phyloP scores from a whole-genome alignment of 2,329 filamentous ascomycete species.

The Cryphonectria parasitica region DNA sequence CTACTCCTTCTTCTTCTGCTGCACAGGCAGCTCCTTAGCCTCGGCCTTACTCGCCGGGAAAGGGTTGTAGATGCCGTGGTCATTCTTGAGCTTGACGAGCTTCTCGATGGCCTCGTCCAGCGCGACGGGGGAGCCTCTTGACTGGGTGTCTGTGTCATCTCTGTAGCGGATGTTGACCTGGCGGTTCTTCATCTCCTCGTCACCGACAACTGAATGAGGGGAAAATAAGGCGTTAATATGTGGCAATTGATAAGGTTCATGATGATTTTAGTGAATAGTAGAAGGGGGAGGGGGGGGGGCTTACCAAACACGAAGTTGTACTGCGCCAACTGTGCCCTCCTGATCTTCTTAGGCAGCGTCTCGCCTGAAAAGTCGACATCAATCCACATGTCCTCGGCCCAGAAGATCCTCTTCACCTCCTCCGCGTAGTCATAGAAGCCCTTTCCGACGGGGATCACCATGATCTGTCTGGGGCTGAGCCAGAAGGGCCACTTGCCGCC shows the following conservation, averaged over 20 bases:
- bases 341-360: slow-evolving; percentile 89
- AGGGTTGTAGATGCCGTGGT: slow-evolving; percentile 46
- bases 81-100: slow-evolving; percentile 55
- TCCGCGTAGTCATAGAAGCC: slow-evolving; percentile 73
- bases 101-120: slow-evolving; percentile 62
- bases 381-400: slow-evolving; percentile 69
- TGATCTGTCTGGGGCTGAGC: slow-evolving; percentile 81
- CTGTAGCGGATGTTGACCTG: slow-evolving; percentile 67
- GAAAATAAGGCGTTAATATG: background rate
- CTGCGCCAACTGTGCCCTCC: slow-evolving; percentile 76
- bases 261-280: background rate
- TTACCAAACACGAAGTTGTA: slow-evolving; percentile 83
- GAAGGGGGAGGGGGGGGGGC: slow-evolving; percentile 29
- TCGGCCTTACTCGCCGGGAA: slow-evolving; percentile 37
- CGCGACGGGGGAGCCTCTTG: slow-evolving; percentile 61
- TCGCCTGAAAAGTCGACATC: slow-evolving; percentile 75
- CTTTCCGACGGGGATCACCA: slow-evolving; percentile 78
- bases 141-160: slow-evolving; percentile 65
- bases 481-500: slow-evolving; percentile 89
- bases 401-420: slow-evolving; percentile 72
- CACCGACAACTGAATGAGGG: slow-evolving; percentile 56
- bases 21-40: slow-evolving; percentile 30
- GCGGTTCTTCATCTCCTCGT: slow-evolving; percentile 62
- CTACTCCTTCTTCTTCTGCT: slow-evolving; percentile 25
- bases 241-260: background rate